Conservation (phyloP, 2,329 filamentous ascomycete species). For the Albifimbria verrucaria region DNA sequence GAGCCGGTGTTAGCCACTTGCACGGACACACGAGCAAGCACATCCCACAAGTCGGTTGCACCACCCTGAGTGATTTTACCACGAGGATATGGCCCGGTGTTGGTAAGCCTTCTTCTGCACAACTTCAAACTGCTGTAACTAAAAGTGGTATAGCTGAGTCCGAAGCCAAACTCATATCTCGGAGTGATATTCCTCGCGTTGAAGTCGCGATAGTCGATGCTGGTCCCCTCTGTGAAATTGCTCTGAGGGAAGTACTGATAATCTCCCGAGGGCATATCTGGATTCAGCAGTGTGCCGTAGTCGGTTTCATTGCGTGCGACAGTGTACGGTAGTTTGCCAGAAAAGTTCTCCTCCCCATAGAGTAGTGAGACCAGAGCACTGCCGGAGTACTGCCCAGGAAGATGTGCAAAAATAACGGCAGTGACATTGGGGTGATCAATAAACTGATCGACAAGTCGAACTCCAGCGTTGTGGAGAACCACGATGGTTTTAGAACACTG, state of each 20-base stretch:
- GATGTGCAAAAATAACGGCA: constrained; percentile 59
- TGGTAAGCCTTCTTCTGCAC: constrained; percentile 3
- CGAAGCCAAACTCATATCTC: constrained; percentile 55
- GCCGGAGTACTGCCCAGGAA: constrained; percentile 63
- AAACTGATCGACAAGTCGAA: constrained; percentile 58
- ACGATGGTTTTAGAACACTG: constrained; percentile 62
- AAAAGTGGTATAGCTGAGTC: constrained; percentile 55
- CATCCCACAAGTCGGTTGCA: constrained; percentile 39
- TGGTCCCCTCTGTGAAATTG: constrained; percentile 49
- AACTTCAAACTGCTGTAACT: constrained; percentile 36
- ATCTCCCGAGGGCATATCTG: constrained; percentile 44
- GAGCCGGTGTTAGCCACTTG: constrained; percentile 2
- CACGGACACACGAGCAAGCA: neutral
- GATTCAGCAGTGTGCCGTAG: constrained; percentile 45
- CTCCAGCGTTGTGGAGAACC: constrained; percentile 61
- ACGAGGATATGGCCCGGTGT: neutral
- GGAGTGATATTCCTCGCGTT: constrained; percentile 45
- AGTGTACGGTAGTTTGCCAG: constrained; percentile 60
- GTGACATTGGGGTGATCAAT: constrained; percentile 63
- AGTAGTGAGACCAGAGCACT: constrained; percentile 51
- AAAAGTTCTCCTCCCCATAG: constrained; percentile 54
- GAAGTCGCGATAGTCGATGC: constrained; percentile 54
- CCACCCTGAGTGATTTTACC: neutral
- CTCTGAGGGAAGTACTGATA: constrained; percentile 43
- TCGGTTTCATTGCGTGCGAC: constrained; percentile 54